A percentile compares a stretch with the other conserved stretches of the same genome.
Evolutionary conservation across 371 early-diverging fungal genomes (phyloP).

Genomic region (Circinella umbellata): DNA sequence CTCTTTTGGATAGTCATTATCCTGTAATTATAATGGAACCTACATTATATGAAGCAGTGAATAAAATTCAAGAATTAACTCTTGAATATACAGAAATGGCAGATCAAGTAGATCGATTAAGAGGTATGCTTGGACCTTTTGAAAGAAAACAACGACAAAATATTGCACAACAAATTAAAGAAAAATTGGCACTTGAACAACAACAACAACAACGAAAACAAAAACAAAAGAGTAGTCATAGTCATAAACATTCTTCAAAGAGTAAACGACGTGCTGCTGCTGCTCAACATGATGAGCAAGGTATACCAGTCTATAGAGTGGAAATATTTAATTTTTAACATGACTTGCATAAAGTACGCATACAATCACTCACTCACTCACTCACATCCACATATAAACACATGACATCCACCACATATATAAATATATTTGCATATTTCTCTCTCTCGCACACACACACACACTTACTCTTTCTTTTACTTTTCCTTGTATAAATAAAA

Average conservation of each 20-base stretch:
- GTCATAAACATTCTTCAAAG: conserved; percentile 9
- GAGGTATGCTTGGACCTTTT: conserved; percentile 57
- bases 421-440: too few species aligned
- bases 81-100: conserved; percentile 43
- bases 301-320: conserved; percentile 64
- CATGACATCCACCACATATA: too few species aligned
- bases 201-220: conserved; percentile 9
- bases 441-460: too few species aligned
- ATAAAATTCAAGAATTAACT: conserved; percentile 41
- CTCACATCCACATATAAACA: neutral
- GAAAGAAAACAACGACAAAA: conserved; percentile 46
- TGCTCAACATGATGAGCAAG: conserved; percentile 51
- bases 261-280: conserved; percentile 20
- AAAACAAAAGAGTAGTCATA: conserved; percentile 19
- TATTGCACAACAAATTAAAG: neutral
- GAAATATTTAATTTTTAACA: conserved; percentile 61
- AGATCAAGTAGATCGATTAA: conserved; percentile 52
- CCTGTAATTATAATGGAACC: conserved; percentile 62
- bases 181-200: conserved; percentile 12
- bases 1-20: conserved; percentile 64
- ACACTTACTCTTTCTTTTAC: too few species aligned
- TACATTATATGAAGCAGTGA: conserved; percentile 51
- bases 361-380: neutral
- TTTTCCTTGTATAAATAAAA: too few species aligned
- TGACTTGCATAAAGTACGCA: neutral